These are phyloP conservation scores for Annulohypoxylon nitens DNA, from an alignment of 495 filamentous ascomycete species.

Conservation along the genomic window DNA sequence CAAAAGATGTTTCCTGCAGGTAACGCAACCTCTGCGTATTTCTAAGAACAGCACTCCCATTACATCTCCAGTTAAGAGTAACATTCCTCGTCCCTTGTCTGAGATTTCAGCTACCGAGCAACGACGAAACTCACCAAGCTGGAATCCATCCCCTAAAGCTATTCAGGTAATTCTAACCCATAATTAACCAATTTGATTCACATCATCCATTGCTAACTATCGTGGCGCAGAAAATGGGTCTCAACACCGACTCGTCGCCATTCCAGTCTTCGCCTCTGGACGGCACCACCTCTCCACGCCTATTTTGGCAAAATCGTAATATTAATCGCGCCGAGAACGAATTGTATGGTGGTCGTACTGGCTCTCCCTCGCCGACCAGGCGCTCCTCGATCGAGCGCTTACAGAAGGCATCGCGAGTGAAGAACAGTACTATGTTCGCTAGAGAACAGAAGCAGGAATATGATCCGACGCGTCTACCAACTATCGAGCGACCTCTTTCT, in stretches of 20 bases:
- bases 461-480: slow-evolving; percentile 80
- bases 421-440: slow-evolving; percentile 95
- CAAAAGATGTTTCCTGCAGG: slow-evolving; percentile 23
- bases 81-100: slow-evolving; percentile 66
- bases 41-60: slow-evolving; percentile 63
- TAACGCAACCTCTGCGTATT: slow-evolving; percentile 68
- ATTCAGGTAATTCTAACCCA: slow-evolving; percentile 37
- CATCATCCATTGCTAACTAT: slow-evolving; percentile 44
- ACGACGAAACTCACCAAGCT: slow-evolving; percentile 80
- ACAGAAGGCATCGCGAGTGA: slow-evolving; percentile 92
- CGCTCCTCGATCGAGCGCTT: slow-evolving; percentile 93
- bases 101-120: slow-evolving; percentile 70
- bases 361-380: slow-evolving; percentile 74
- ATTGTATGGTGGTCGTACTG: slow-evolving; percentile 68
- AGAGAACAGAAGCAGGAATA: slow-evolving; percentile 91
- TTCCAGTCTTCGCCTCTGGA: slow-evolving; percentile 81
- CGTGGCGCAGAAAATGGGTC: slow-evolving; percentile 59
- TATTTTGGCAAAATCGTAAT: slow-evolving; percentile 89
- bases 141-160: slow-evolving; percentile 76
- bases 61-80: slow-evolving; percentile 62
- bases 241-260: slow-evolving; percentile 76
- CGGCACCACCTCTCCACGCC: slow-evolving; percentile 75
- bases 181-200: slow-evolving; percentile 6
- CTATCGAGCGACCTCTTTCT: slow-evolving; percentile 83
- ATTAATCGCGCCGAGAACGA: slow-evolving; percentile 77